These are phyloP conservation scores for Lactifluus subvellereus DNA, from an alignment of 768 basidiomycete species.

Conservation along the genomic window DNA sequence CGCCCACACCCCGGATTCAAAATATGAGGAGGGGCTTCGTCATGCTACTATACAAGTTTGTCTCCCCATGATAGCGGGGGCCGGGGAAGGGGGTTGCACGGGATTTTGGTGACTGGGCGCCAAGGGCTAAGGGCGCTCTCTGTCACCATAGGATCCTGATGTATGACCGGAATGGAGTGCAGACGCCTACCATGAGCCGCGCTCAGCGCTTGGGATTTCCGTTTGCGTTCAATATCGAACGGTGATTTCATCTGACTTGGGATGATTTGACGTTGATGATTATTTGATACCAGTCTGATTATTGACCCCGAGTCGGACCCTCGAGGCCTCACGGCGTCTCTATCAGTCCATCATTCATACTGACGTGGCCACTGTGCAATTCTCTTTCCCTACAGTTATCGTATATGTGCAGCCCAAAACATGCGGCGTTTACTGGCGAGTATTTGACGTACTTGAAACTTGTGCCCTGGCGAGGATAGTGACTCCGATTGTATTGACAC, in stretches of 20 bases:
- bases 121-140: background rate
- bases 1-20: too few relatives aligned
- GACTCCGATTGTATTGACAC: conserved; percentile 3
- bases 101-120: background rate
- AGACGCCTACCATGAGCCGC: background rate
- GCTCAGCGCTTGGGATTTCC: background rate
- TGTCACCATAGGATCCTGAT: conserved; percentile 1
- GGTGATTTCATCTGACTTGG: background rate
- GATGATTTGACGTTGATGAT: background rate
- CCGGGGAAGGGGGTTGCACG: too few relatives aligned
- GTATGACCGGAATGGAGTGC: background rate
- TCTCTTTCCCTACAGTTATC: background rate
- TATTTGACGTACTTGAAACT: background rate
- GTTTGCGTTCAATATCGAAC: background rate
- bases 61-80: too few relatives aligned
- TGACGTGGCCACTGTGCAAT: background rate
- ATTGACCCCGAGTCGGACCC: too few relatives aligned
- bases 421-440: background rate
- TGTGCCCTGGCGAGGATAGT: background rate
- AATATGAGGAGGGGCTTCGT: too few relatives aligned
- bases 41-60: too few relatives aligned
- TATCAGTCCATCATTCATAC: background rate
- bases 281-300: background rate
- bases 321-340: too few relatives aligned
- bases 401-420: background rate